A percentile compares a stretch with the other conserved stretches of the same genome.
These are phyloP conservation scores for Flaveria floridana DNA, from an alignment of 140 eudicot species.

Conservation along the genomic window DNA sequence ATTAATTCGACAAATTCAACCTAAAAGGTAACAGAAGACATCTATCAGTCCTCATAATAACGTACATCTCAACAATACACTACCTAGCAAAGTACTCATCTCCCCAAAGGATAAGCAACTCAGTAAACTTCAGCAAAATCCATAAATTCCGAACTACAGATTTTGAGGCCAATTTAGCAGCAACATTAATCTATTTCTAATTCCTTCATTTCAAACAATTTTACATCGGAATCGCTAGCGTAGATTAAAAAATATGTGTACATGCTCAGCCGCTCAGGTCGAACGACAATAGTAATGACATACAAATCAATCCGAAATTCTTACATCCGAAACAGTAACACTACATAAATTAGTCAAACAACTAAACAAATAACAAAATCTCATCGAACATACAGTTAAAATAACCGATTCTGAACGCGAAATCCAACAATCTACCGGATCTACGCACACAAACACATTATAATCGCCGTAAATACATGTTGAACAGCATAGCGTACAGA, in stretches of 20 bases:
- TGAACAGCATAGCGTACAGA: neutral
- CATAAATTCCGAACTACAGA: neutral
- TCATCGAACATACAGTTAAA: neutral
- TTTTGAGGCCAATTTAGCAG: neutral
- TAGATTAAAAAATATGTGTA: neutral
- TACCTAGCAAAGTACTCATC: neutral
- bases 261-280: neutral
- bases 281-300: neutral
- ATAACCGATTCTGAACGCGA: neutral
- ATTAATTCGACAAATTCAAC: conserved; percentile 17
- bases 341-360: neutral
- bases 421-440: conserved; percentile 17
- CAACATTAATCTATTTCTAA: neutral
- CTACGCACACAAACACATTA: neutral
- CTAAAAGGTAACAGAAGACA: conserved; percentile 12
- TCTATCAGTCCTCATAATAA: conserved; percentile 7
- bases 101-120: neutral
- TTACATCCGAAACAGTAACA: neutral
- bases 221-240: neutral
- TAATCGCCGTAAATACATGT: neutral
- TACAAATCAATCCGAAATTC: neutral
- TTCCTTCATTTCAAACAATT: neutral
- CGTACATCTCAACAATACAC: neutral
- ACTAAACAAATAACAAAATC: neutral
- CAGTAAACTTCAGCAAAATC: conserved; percentile 1